These are phyloP conservation scores for Pseudonitzschia multistriata DNA, from an alignment of 108 stramenopile species.

Conservation along the genomic window DNA sequence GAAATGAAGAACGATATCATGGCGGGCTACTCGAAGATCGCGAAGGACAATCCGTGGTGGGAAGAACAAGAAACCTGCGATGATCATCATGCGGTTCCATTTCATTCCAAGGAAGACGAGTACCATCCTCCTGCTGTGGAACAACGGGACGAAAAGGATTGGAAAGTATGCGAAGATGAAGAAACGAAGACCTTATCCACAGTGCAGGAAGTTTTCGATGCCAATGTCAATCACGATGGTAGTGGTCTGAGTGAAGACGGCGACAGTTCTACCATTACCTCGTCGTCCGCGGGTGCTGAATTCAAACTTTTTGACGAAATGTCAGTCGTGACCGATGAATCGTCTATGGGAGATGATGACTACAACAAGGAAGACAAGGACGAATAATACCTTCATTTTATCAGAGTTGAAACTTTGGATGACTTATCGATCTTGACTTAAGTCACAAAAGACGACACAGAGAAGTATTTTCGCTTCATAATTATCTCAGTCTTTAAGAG, in stretches of 20 bases:
- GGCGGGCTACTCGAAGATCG: not conserved
- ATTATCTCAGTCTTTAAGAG: not conserved
- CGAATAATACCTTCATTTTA: conserved; percentile 1
- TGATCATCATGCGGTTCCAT: not conserved
- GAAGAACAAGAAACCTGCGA: not conserved
- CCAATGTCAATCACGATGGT: no score
- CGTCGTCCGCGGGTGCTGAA: not conserved
- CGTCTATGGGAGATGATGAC: not conserved
- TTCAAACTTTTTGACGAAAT: conserved; percentile 29
- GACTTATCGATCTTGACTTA: not conserved
- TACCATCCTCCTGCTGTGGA: not conserved
- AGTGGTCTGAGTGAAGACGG: not conserved
- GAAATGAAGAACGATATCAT: not conserved
- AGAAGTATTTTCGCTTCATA: not conserved
- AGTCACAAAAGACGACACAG: not conserved
- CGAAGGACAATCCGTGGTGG: not conserved
- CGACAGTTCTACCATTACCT: conserved; percentile 1
- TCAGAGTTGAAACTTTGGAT: not conserved
- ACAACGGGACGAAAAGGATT: not conserved
- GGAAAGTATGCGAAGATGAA: not conserved
- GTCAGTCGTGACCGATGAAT: conserved; percentile 24
- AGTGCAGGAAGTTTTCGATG: not conserved
- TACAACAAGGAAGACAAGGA: not conserved
- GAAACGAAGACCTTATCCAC: not conserved
- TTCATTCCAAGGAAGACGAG: no score